phyloP scores from a whole-genome alignment of 2,329 filamentous ascomycete genomes.

The Neurospora crassa region DNA sequence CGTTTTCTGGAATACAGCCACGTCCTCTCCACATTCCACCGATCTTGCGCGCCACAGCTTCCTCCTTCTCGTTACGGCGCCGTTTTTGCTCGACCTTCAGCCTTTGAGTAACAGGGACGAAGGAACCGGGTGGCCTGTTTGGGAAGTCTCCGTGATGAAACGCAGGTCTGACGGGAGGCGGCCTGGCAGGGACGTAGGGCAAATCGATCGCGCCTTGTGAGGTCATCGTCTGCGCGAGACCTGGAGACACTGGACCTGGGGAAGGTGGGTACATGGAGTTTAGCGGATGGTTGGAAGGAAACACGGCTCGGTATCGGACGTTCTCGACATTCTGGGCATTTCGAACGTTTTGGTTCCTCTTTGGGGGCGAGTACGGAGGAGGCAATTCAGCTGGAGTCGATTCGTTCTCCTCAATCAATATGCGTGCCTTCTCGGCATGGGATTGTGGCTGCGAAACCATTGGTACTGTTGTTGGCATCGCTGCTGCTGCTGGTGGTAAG shows the following conservation, averaged over 20 bases:
- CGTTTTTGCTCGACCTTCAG: constrained; percentile 41
- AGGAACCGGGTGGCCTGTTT: constrained; percentile 34
- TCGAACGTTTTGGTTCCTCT: constrained; percentile 21
- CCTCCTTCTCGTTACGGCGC: constrained; percentile 56
- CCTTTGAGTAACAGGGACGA: constrained; percentile 33
- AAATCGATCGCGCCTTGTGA: constrained; percentile 52
- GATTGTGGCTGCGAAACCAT: constrained; percentile 12
- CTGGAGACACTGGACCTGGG: constrained; percentile 54
- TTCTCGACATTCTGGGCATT: constrained; percentile 21
- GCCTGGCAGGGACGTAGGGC: constrained; percentile 47
- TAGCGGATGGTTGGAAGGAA: constrained; percentile 43
- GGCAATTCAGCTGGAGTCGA: constrained; percentile 31
- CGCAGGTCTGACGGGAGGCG: constrained; percentile 18
- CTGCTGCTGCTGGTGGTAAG: neutral
- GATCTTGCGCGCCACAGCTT: constrained; percentile 44
- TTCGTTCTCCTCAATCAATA: constrained; percentile 28
- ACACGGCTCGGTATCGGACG: constrained; percentile 46
- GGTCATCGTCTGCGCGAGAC: constrained; percentile 50
- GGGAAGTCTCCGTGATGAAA: constrained; percentile 27
- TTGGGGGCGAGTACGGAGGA: constrained; percentile 46
- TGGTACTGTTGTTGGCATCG: constrained; percentile 4
- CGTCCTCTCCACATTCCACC: constrained; percentile 58
- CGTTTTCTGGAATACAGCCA: constrained; percentile 50
- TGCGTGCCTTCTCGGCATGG: constrained; percentile 29
- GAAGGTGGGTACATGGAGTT: constrained; percentile 42